Base-by-base conservation (phyloP, 495 filamentous ascomycete species). In the Clohesyomyces aquaticus region DNA sequence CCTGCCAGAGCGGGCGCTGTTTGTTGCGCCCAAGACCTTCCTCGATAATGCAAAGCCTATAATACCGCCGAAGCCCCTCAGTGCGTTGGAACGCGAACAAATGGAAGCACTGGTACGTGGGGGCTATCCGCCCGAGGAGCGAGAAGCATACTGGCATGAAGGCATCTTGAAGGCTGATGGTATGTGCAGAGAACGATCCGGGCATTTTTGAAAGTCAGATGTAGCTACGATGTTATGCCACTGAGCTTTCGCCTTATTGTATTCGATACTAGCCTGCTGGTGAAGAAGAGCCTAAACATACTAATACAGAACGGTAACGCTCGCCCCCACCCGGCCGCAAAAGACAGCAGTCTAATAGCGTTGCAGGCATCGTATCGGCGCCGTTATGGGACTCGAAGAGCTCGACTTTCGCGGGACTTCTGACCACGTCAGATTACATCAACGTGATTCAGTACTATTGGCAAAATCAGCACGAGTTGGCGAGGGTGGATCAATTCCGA, bases 361-460 rank as follows among this genome's bases (percentile, higher is more conserved):
- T n/a, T n/a, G 61, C 74, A 97, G 94, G 92, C 73, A 98, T 99
- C 76, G 94, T 99, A 47, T 99, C 94, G 43, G 94, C 94, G 22
- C 94, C 94, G 25, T 82, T 99, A 65, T 99, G 94, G 94, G 94
- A 99, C 77, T 96, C 93, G 29, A 90, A 90, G 58, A 89, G 88
- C 3, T 96, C 92, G 25, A 91, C 88, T 22, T 99, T 98, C 73
- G 94, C 95, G 23, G 94, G 94, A 52, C 81, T 98, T 23, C 82
- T 99, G 71, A 98, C 94, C 21, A 95, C 91, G 48, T 94, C 91
- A 64, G 94, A 99, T 75, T 99, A 94, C 75, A 90, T 99, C 80
- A 99, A 99, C 74, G 88, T 99, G 57, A 95, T 99, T 55, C 95
- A 98, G 77, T 99, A 98, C 76, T 98, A 98, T 79, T 98, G 94